Evolutionary conservation across 441 rosid genomes (phyloP).

Genomic region (Aquilaria agallochum): DNA sequence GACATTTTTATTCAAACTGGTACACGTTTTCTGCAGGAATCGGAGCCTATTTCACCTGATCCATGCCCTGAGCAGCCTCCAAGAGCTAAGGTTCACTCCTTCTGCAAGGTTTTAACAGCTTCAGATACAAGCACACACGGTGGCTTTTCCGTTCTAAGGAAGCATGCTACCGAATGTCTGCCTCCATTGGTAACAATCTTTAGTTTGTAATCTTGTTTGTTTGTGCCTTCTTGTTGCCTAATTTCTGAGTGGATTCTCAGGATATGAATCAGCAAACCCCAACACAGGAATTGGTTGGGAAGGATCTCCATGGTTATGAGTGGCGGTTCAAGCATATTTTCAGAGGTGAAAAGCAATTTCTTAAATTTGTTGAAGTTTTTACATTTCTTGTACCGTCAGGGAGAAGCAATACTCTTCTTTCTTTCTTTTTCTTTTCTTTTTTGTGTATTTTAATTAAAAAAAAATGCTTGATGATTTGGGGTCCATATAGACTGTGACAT

Average conservation of each 20-base stretch:
- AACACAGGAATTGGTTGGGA: conserved; percentile 58
- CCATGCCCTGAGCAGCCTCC: conserved; percentile 30
- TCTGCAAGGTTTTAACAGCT: conserved; percentile 67
- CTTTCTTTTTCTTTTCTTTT: neutral
- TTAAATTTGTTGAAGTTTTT: neutral
- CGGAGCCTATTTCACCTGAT: conserved; percentile 43
- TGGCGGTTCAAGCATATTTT: conserved; percentile 76
- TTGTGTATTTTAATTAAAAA: too few relatives aligned
- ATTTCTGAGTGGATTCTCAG: conserved; percentile 21
- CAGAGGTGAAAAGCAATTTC: conserved; percentile 41
- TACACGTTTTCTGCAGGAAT: conserved; percentile 24
- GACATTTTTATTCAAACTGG: neutral
- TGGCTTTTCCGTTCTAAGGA: conserved; percentile 65
- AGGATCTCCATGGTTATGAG: conserved; percentile 59
- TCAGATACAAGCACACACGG: conserved; percentile 83
- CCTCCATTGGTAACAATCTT: conserved; percentile 51
- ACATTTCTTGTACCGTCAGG: neutral
- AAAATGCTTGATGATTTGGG: too few relatives aligned
- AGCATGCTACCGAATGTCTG: conserved; percentile 68
- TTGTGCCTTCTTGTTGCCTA: neutral
- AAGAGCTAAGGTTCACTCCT: conserved; percentile 42
- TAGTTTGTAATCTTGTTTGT: neutral
- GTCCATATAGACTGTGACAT: too few relatives aligned
- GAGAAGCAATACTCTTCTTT: neutral
- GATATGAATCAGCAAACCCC: conserved; percentile 65